Base-by-base conservation (phyloP, 2,329 filamentous ascomycete species). In the Alternaria burnsii region DNA sequence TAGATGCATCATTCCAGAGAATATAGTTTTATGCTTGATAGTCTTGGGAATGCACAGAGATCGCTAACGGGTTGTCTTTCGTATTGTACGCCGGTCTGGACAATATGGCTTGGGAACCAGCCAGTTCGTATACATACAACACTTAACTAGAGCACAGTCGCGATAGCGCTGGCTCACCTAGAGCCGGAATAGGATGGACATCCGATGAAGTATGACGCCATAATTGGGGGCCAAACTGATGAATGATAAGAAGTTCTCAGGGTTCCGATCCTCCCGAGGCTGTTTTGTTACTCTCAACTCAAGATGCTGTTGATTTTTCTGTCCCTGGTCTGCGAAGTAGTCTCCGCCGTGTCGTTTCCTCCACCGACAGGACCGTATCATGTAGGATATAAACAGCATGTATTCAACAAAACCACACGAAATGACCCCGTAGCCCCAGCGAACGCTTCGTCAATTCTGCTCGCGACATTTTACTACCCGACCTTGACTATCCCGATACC, bases 401-500 rank as follows among this genome's bases (percentile, higher is more conserved):
- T 72, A 30, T 69, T 75, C 63, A 67, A 69, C 55, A 66, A 70
- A 47, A 71, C 58, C 7, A 74, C 67, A 0, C 62, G 40, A 4
- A 63, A 73, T 26, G 71, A 74, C 43, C 63, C 67, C 8, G 58
- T 68, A 1, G 62, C 65, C 2, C 60, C 69, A 7, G 32, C 46
- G 7, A 70, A 52, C 3, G 46, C 46, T 3, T 50, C 30, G 9
- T 50, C 46, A 36, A 44, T 62, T 8, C 47, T 74, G 20, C 59
- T 75, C 3, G 65, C 62, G 9, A 69, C 69, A 6, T 65, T 72
- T 10, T 72, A 71, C 63, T 71, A 71, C 40, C 70, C 71, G 0
- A 74, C 72, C 0, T 50, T 53, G 8, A 54, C 65, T 0, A 40
- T 58, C 0, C 67, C 68, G 0, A 22, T 50, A 3, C 18, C 46